Base-by-base conservation (phyloP, 192 early-diverging fungal genomes). In the Entomortierella parvispora region DNA sequence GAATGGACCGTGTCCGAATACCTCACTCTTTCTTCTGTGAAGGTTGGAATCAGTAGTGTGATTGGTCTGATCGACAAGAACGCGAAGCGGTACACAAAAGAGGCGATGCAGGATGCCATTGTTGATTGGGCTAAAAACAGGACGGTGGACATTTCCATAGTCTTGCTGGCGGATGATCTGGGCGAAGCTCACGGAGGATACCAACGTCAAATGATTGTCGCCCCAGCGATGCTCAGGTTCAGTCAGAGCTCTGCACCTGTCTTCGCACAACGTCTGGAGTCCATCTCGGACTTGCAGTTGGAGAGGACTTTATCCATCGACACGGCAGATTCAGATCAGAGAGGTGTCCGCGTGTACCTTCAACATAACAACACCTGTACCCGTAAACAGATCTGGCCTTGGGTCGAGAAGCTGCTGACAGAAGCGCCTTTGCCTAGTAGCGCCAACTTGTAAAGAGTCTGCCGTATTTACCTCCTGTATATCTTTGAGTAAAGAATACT, bases 341-440 rank as follows among this genome's bases (percentile, higher is more conserved):
- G 71, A 29, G 65, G 70, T 0, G 60, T 40, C 6, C 40, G 49
- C 6, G 64, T 78, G 12, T 93, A 88, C 62, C 26, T 61, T 2
- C 88, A 91, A 50, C 50, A 68, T 34, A 88, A 91, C 58, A 68
- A 69, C 20, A 81, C 82, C 23, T 79, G 78, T 58, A 85, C 86
- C 10, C 68, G 92, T 14, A 93, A 93, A 74, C 86, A 92, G 55
- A 58, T 88, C 57, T 86, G 85, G 74, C 89, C 89, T 9, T 62
- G 80, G 42, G 37, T 87, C 14, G 68, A 86, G 51, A 54, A 65
- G 22, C 14, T 81, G 22, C 17, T 81, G 46, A 62, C 71, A 17
- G 40, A 64, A 14, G 28, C 46, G 2, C 28, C 68, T 15, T 45
- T 42, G 44, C 18, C 32, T 40, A 12, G 37, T 12, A 40, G 12